A percentile compares a stretch with the other conserved stretches of the same genome.
These are phyloP conservation scores for Kuraishia hungarica DNA, from an alignment of 805 yeast species.

Conservation along the genomic window DNA sequence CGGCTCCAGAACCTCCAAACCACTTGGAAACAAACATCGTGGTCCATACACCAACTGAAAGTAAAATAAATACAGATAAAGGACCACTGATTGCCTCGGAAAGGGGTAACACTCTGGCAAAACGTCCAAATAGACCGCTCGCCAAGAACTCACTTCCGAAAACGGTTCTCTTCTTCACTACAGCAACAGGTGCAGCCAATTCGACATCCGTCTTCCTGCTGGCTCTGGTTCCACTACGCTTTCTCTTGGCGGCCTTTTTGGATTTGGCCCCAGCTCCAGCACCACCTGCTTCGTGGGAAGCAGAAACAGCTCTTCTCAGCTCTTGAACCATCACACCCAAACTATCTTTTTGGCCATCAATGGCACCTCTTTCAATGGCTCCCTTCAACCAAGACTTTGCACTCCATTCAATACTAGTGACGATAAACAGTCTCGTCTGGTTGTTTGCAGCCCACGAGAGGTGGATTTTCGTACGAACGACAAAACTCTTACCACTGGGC, in stretches of 20 bases:
- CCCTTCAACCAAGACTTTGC: conserved; percentile 74
- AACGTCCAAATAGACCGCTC: conserved; percentile 12
- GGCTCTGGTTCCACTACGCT: conserved; percentile 5
- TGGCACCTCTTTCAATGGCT: conserved; percentile 67
- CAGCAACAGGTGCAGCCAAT: conserved; percentile 9
- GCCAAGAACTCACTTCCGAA: conserved; percentile 8
- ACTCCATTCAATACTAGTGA: conserved; percentile 58
- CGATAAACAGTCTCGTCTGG: conserved; percentile 40
- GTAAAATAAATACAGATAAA: conserved; percentile 11
- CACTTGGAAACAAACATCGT: conserved; percentile 7
- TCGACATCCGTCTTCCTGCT: conserved; percentile 4
- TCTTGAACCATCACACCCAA: conserved; percentile 39
- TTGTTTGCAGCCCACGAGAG: conserved; percentile 58
- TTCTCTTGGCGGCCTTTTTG: conserved; percentile 6
- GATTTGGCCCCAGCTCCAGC: conserved; percentile 12
- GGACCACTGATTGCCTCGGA: not conserved
- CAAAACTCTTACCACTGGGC: conserved; percentile 69
- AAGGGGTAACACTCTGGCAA: conserved; percentile 12
- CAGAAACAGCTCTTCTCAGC: conserved; percentile 28
- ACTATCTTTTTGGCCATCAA: conserved; percentile 63
- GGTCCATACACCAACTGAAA: conserved; percentile 6
- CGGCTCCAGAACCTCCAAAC: not conserved
- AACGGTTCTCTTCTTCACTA: conserved; percentile 6
- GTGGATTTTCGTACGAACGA: conserved; percentile 47
- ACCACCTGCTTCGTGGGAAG: conserved; percentile 5